Evolutionary conservation across 139 green algal species (phyloP).

Genomic region (Trebouxia sp.): DNA sequence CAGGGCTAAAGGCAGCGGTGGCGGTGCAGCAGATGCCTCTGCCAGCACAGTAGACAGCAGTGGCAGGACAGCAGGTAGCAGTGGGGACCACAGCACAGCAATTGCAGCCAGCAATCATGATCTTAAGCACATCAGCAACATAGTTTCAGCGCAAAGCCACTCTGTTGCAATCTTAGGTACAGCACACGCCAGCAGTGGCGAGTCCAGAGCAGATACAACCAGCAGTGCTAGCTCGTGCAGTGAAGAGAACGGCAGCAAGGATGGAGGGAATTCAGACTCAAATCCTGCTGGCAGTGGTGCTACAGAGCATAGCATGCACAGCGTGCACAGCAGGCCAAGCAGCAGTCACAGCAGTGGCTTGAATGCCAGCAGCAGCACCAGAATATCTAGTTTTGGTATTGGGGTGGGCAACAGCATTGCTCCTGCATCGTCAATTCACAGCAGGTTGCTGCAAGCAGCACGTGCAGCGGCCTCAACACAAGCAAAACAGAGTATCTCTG

Average conservation of each 20-base stretch:
- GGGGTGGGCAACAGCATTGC: background rate
- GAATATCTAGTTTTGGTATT: too few species aligned
- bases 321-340: background rate
- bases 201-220: too few species aligned
- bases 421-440: background rate
- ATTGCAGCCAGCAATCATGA: background rate
- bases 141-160: too few species aligned
- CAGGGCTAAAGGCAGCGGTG: too few species aligned
- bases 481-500: too few species aligned
- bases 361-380: background rate
- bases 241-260: too few species aligned
- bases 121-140: background rate
- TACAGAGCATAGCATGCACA: background rate
- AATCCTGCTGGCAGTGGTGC: background rate
- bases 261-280: too few species aligned
- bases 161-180: too few species aligned
- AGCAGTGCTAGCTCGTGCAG: too few species aligned
- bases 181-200: too few species aligned
- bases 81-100: background rate
- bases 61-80: background rate
- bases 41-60: too few species aligned
- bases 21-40: background rate
- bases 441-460: conserved; percentile 6
- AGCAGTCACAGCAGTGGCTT: background rate
- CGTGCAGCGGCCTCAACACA: too few species aligned